Percentiles rank a stretch among this genome's conserved stretches.
Conservation (phyloP, 108 stramenopile species). For the Ochromonas danica region DNA sequence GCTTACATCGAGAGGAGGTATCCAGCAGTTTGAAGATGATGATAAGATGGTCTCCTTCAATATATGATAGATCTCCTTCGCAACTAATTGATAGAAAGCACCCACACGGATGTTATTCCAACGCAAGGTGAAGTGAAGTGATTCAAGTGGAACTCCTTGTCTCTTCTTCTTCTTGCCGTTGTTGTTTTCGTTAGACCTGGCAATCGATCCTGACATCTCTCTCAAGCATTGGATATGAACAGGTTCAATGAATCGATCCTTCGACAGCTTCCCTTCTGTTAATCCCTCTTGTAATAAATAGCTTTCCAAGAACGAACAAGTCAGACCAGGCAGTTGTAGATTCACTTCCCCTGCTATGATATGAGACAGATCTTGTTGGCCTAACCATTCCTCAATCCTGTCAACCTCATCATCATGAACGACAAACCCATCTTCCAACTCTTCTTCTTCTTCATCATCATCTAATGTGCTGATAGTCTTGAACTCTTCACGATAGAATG, state of each 20-base stretch:
- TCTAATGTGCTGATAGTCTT: neutral
- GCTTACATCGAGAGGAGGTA: neutral
- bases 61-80: no score
- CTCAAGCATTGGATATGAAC: neutral
- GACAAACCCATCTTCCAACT: neutral
- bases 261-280: neutral
- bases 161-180: neutral
- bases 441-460: neutral
- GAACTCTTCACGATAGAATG: neutral
- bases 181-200: no score
- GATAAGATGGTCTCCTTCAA: no score
- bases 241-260: neutral
- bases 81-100: neutral
- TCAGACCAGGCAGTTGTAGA: neutral
- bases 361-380: neutral
- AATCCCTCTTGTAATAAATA: neutral
- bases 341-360: neutral
- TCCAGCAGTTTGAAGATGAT: no score
- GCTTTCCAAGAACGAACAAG: neutral
- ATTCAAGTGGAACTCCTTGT: neutral
- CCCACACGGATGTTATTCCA: neutral
- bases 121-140: neutral
- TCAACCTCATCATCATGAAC: neutral
- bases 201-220: no score
- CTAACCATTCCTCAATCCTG: neutral